Evolutionary conservation across 805 yeast genomes (phyloP).

Genomic region (Candida suzukii): DNA sequence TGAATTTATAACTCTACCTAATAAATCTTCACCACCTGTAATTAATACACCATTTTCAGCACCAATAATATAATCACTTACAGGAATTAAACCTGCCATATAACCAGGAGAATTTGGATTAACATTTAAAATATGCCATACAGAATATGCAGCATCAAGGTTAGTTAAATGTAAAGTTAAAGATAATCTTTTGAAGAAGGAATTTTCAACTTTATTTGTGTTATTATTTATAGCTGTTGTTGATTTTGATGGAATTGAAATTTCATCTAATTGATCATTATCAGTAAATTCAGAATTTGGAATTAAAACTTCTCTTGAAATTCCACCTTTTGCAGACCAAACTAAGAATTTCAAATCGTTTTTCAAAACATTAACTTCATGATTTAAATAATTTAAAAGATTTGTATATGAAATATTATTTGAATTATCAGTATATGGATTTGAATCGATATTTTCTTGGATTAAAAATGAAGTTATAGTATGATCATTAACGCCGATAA

Average conservation of each 20-base stretch:
- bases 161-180: conserved; percentile 74
- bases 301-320: conserved; percentile 32
- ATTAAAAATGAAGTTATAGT: conserved; percentile 33
- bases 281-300: conserved; percentile 19
- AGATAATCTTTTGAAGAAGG: conserved; percentile 48
- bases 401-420: conserved; percentile 12
- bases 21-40: conserved; percentile 78
- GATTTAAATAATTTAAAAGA: conserved; percentile 16
- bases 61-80: conserved; percentile 83
- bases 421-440: conserved; percentile 18
- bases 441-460: conserved; percentile 16
- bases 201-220: conserved; percentile 17
- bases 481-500: conserved; percentile 72
- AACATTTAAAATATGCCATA: conserved; percentile 78
- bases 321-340: conserved; percentile 87
- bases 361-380: conserved; percentile 19
- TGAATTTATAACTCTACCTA: conserved; percentile 59
- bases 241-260: conserved; percentile 13
- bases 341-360: conserved; percentile 45
- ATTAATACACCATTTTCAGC: conserved; percentile 80
- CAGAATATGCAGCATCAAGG: conserved; percentile 65
- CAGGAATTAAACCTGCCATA: conserved; percentile 73
- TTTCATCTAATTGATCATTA: conserved; percentile 20
- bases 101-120: conserved; percentile 77
- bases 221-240: conserved; percentile 8